Percentiles rank a stretch among this genome's conserved stretches.
Conservation (phyloP, 345 rosid genomes). For the Eucalyptus grandis region DNA sequence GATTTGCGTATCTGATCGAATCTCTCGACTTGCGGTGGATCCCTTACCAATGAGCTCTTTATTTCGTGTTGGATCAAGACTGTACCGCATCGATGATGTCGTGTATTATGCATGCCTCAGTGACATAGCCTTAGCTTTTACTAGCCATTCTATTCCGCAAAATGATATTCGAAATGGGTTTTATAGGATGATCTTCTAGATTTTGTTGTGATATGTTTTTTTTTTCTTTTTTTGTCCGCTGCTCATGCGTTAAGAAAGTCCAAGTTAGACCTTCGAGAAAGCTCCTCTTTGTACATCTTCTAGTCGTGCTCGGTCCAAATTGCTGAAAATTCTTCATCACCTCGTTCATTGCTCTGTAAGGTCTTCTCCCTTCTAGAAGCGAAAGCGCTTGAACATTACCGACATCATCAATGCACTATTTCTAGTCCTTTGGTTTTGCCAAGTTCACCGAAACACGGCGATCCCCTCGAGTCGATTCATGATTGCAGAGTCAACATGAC, state of each 20-base stretch:
- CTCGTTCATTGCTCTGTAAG: not conserved
- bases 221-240: too few species aligned
- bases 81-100: fast-evolving
- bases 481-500: fast-evolving
- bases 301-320: not conserved
- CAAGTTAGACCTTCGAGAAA: not conserved
- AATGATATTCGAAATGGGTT: not conserved
- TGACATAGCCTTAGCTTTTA: fast-evolving
- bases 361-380: not conserved
- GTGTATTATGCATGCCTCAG: not conserved
- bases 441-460: not conserved
- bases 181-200: not conserved
- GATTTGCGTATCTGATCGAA: too few species aligned
- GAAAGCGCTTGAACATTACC: fast-evolving
- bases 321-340: not conserved
- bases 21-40: fast-evolving
- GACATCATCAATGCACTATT: not conserved
- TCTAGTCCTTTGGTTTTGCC: not conserved
- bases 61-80: too few species aligned
- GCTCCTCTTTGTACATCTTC: not conserved
- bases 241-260: not conserved
- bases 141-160: fast-evolving
- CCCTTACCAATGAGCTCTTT: fast-evolving
- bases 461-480: not conserved
- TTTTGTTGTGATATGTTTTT: not conserved